phyloP scores from a whole-genome alignment of 179 eudicot genomes.

The Sideroxylon spinosum region DNA sequence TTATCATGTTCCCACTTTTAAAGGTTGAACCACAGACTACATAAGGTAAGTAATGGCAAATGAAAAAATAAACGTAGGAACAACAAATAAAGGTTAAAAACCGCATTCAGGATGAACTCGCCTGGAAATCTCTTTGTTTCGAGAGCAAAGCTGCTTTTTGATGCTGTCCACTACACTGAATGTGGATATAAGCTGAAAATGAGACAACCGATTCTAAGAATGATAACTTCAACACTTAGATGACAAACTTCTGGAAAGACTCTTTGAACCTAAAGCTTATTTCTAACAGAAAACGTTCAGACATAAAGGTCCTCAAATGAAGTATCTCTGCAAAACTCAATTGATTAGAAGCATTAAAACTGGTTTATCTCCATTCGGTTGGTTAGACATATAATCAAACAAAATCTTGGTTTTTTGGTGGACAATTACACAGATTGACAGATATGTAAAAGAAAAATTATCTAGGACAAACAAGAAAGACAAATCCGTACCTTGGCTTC shows the following conservation, averaged over 20 bases:
- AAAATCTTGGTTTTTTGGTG: background rate
- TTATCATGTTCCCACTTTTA: background rate
- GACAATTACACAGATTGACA: background rate
- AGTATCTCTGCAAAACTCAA: background rate
- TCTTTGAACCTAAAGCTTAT: background rate
- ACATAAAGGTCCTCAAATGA: background rate
- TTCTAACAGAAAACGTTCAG: background rate
- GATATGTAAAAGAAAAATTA: background rate
- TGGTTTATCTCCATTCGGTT: background rate
- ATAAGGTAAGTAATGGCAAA: background rate
- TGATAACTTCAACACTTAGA: background rate
- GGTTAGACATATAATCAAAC: background rate
- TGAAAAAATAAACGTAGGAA: background rate
- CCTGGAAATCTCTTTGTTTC: conserved; percentile 36
- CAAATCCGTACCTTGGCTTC: conserved; percentile 62
- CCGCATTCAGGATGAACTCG: conserved; percentile 10
- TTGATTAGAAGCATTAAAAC: background rate
- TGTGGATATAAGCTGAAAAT: conserved; percentile 45
- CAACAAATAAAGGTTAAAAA: background rate
- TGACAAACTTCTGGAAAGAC: background rate
- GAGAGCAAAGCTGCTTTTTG: conserved; percentile 29
- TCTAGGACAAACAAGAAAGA: background rate
- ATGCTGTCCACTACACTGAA: conserved; percentile 60
- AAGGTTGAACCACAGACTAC: background rate
- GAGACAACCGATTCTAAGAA: conserved; percentile 17